These are phyloP conservation scores for Vachellia collinsii DNA, from an alignment of 306 rosid species.

Conservation along the genomic window DNA sequence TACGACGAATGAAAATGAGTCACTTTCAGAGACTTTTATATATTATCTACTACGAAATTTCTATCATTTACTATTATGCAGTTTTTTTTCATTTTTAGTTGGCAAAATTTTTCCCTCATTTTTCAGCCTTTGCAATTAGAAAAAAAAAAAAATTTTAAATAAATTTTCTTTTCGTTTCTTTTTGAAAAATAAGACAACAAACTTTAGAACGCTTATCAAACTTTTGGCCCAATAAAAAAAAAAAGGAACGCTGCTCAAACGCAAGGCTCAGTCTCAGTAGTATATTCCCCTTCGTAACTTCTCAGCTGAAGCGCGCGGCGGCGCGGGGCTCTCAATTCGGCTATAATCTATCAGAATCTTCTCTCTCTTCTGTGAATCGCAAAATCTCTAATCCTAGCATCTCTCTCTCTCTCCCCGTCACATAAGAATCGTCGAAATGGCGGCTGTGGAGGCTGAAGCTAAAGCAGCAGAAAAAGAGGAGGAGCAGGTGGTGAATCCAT, in stretches of 20 bases:
- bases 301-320: neutral
- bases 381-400: neutral
- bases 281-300: neutral
- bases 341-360: neutral
- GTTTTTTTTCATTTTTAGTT: too few relatives aligned
- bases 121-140: too few relatives aligned
- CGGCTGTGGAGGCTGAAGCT: neutral
- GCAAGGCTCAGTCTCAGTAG: neutral
- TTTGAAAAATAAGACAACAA: neutral
- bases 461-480: slow-evolving; percentile 21
- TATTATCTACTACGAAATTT: too few relatives aligned
- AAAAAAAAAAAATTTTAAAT: too few relatives aligned
- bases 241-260: neutral
- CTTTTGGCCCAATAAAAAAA: too few relatives aligned
- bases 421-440: neutral
- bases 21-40: too few relatives aligned
- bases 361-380: neutral
- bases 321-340: neutral
- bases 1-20: too few relatives aligned
- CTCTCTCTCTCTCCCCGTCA: neutral
- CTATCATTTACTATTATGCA: too few relatives aligned
- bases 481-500: slow-evolving; percentile 77
- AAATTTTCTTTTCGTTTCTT: too few relatives aligned
- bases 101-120: too few relatives aligned
- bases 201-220: neutral